These are phyloP conservation scores for Hygrocybe punicea DNA, from an alignment of 768 basidiomycete genomes.

Conservation along the genomic window DNA sequence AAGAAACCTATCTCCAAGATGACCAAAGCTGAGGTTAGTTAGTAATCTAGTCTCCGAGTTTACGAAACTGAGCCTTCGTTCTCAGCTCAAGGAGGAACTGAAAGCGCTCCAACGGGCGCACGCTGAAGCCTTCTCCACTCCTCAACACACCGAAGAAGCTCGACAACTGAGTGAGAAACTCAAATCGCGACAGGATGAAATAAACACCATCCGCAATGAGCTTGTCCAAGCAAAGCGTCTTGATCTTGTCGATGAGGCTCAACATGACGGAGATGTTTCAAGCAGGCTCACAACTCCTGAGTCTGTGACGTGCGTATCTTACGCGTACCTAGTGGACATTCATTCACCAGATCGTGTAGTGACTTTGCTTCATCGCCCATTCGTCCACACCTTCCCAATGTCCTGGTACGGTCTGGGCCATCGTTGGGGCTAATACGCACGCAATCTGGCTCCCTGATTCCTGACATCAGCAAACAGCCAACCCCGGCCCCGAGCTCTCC, in stretches of 20 bases:
- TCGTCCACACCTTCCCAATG: not conserved
- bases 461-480: slow-evolving; percentile 45
- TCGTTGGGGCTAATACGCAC: slow-evolving; percentile 33
- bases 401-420: not conserved
- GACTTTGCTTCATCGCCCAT: not conserved
- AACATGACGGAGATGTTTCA: not conserved
- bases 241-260: not conserved
- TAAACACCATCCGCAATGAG: slow-evolving; percentile 25
- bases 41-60: not conserved
- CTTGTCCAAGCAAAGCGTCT: slow-evolving; percentile 14
- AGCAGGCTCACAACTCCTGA: not conserved
- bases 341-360: not conserved
- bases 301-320: not conserved
- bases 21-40: slow-evolving; percentile 46
- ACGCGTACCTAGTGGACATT: not conserved
- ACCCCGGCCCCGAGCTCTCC: slow-evolving; percentile 48
- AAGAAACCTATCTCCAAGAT: slow-evolving; percentile 30
- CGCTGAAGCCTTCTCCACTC: slow-evolving; percentile 9
- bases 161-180: slow-evolving; percentile 29
- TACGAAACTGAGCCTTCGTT: not conserved
- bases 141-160: slow-evolving; percentile 21
- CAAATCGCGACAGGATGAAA: slow-evolving; percentile 25
- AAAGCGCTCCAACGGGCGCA: slow-evolving; percentile 20
- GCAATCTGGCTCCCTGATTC: slow-evolving; percentile 48
- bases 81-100: slow-evolving; percentile 31